phyloP scores from a whole-genome alignment of 805 yeast species.

The Lachancea thermotolerans region DNA sequence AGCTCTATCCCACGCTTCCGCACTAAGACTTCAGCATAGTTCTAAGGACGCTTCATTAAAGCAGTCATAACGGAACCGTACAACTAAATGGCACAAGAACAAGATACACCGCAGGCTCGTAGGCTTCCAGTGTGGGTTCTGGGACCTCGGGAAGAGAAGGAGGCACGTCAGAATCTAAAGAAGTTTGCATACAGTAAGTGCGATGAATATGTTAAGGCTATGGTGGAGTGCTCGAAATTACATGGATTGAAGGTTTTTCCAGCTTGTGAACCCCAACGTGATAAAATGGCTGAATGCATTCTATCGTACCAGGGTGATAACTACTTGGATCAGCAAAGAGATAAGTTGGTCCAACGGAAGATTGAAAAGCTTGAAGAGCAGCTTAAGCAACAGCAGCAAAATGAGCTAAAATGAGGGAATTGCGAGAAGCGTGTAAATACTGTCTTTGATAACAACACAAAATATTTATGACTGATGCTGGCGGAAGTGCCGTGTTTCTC shows the following conservation, averaged over 20 bases:
- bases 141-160: conserved; percentile 70
- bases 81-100: no score
- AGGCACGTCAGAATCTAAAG: conserved; percentile 65
- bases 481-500: not conserved
- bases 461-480: not conserved
- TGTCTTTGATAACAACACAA: no score
- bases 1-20: no score
- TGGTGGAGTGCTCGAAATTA: conserved; percentile 57
- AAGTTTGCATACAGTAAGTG: conserved; percentile 58
- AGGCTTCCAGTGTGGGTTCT: conserved; percentile 67
- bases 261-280: conserved; percentile 53
- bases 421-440: not conserved
- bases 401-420: not conserved
- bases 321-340: conserved; percentile 64
- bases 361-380: conserved; percentile 33
- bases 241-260: conserved; percentile 62
- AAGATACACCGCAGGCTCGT: conserved; percentile 19
- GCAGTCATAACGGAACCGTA: no score
- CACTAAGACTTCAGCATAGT: no score
- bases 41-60: no score
- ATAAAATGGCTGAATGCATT: conserved; percentile 59
- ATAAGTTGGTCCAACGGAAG: conserved; percentile 55
- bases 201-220: conserved; percentile 59
- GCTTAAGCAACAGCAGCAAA: conserved; percentile 4
- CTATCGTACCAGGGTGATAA: conserved; percentile 51